These are phyloP conservation scores for Pugionium dolabratum DNA, from an alignment of 345 rosid species.

Conservation along the genomic window DNA sequence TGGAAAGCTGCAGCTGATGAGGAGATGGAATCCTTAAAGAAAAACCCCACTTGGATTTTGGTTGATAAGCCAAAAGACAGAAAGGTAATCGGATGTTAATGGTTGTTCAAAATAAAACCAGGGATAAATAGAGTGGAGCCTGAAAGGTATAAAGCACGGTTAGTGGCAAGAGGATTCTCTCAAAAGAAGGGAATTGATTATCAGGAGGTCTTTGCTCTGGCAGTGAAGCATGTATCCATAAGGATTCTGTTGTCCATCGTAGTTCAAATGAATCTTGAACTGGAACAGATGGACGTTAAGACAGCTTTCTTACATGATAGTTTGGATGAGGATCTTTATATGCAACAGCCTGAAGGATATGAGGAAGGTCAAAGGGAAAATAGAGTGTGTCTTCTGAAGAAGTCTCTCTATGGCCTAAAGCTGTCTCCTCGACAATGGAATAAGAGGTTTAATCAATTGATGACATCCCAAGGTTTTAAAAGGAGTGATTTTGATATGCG, in stretches of 20 bases:
- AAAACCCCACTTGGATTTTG: not conserved
- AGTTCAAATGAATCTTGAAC: not conserved
- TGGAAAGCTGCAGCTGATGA: not conserved
- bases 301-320: not conserved
- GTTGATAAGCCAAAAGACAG: not conserved
- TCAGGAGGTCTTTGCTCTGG: not conserved
- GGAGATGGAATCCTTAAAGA: not conserved
- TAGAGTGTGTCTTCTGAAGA: not conserved
- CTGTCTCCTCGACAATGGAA: no score
- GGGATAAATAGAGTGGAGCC: not conserved
- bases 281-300: not conserved
- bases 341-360: not conserved
- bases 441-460: no score
- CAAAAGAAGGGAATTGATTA: not conserved
- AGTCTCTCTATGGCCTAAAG: no score
- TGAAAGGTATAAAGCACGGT: not conserved
- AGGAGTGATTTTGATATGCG: no score
- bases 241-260: not conserved
- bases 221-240: not conserved
- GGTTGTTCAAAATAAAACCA: not conserved
- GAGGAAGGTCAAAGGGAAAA: not conserved
- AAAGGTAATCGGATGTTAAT: not conserved
- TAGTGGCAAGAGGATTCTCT: not conserved
- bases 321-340: not conserved
- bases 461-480: no score